Base-by-base conservation (phyloP, 352 stramenopile species). In the Phytophthora hibernalis region DNA sequence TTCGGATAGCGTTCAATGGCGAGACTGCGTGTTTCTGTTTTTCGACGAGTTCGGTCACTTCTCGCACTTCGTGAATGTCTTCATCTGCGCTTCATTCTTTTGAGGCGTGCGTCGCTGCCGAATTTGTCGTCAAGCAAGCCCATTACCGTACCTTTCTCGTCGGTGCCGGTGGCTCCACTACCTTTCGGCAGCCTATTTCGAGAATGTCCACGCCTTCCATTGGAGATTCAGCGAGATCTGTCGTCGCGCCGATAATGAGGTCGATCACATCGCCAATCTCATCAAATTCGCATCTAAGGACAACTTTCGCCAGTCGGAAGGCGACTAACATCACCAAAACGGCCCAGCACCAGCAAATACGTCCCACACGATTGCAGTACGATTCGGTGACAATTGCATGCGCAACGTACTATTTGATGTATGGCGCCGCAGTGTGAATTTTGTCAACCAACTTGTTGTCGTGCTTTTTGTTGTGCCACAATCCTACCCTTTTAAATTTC, bases 341-440 rank as follows among this genome's bases (percentile, higher is more conserved):
- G 3, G 13, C 15, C 54, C 38, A 61, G 5, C 13, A n/a, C 54
- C 38, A 51, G 12, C 12, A 33, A 5, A 40, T 20, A 18, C 53
- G 53, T 10, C 4, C 20, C n/a, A 51, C 8, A n/a, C 54, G 54
- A 12, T 16, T 30, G n/a, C 10, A 20, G 18, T 52, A 61, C 20
- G 54, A 61, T 52, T 52, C 40, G 5, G 40, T 52, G 30, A 61
- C 18, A 52, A 61, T 52, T 24, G 40, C 40, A 30, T 45, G 5
- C n/a, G 26, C 43, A 26, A 61, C 42, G 18, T 45, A 61, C 40
- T 52, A 40, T 28, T 61, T 61, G 40, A 61, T 15, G 40, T 35
- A 61, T 7, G 54, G 28, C 18, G 40, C 26, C 18, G 54, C 40
- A n/a, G 54, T 61, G 40, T 61, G 54, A 20, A 52, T 22, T 61